These are phyloP conservation scores for Lecanicillium sp. DNA, from an alignment of 2,329 filamentous ascomycete species.

Conservation along the genomic window DNA sequence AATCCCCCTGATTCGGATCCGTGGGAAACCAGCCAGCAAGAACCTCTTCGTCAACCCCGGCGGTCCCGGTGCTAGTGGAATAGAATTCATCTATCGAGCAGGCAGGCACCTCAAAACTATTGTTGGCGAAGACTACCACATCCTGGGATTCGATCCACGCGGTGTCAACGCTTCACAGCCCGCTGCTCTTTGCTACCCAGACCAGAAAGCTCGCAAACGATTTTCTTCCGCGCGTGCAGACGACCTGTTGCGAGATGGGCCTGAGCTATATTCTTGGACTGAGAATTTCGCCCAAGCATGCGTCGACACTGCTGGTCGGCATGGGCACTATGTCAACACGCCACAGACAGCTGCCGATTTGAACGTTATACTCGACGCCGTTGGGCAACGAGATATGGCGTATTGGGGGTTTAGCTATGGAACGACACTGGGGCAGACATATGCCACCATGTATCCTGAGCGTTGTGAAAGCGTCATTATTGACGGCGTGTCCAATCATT, in stretches of 20 bases:
- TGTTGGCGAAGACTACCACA: slow-evolving; percentile 4
- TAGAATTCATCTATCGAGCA: background rate
- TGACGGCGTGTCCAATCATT: slow-evolving; percentile 13
- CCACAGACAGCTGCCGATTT: slow-evolving; percentile 43
- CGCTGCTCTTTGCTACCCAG: slow-evolving; percentile 30
- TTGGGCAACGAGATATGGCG: slow-evolving; percentile 21
- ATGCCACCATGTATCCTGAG: slow-evolving; percentile 18
- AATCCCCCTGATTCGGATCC: slow-evolving; percentile 35
- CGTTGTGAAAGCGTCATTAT: slow-evolving; percentile 11
- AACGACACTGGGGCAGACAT: slow-evolving; percentile 20
- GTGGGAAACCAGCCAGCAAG: slow-evolving; percentile 29
- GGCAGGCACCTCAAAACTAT: background rate
- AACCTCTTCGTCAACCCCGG: slow-evolving; percentile 39
- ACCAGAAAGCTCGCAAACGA: slow-evolving; percentile 20
- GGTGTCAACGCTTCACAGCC: slow-evolving; percentile 26
- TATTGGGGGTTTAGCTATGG: slow-evolving; percentile 35
- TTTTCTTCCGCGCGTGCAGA: slow-evolving; percentile 16
- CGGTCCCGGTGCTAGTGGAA: slow-evolving; percentile 25
- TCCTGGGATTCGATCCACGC: slow-evolving; percentile 39
- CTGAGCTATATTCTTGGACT: slow-evolving; percentile 30
- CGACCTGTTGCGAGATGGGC: slow-evolving; percentile 23
- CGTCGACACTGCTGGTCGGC: slow-evolving; percentile 33
- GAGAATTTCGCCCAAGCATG: slow-evolving; percentile 32
- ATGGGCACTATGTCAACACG: slow-evolving; percentile 37
- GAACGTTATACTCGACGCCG: slow-evolving; percentile 37